Evolutionary conservation across 768 basidiomycete genomes (phyloP), one percentile per base, ranked within the genome.

Genomic region (Termitomyces bulborhizus): DNA sequence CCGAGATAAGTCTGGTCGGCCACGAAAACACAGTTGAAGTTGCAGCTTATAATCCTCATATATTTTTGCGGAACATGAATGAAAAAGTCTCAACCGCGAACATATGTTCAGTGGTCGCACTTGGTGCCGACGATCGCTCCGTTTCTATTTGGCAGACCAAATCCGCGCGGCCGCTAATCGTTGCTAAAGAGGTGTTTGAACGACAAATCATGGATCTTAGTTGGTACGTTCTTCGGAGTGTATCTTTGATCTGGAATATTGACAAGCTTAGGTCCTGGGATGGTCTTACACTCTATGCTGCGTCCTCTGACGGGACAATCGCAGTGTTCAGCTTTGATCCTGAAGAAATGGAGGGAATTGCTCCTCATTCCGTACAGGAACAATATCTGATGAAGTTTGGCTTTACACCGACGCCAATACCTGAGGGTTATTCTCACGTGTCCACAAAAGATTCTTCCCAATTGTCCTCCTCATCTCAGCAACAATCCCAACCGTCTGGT

Each of bases 111-210:
- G 89, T 96, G 11, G 88, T 93, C 16, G 97, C 97, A 1, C 80
- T 99, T 13, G 94, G 95, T 34, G 93, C 93, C 0, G 93, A 96
- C 63, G 93, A 97, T 66, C 81, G 92, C 57, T 92, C 90, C 6
- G 85, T 99, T 29, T 97, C 94, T 3, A 83, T 99, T 7, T 99
- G 97, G 97, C 86, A 95, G 68, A 98, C 96, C 3, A 93, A 94
- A 60, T 84, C 86, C 0, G 90, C 90, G 3, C 81, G 91, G 36
- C 97, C 97, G 1, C 73, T 98, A 16, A 90, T 97, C 46, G 96
- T 98, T 2, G 85, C 94, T 0, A 88, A 91, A 64, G 93, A 98
- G 59, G 88, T 95, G 0, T 98, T 98, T 59, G 94, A 95, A 52
- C 74, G 95, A 56, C 91, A 95, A 62, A 91, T 98, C 46, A 86